These are phyloP conservation scores for Microbotryomycetes sp. DNA, from an alignment of 1,284 basidiomycete species.

Conservation along the genomic window DNA sequence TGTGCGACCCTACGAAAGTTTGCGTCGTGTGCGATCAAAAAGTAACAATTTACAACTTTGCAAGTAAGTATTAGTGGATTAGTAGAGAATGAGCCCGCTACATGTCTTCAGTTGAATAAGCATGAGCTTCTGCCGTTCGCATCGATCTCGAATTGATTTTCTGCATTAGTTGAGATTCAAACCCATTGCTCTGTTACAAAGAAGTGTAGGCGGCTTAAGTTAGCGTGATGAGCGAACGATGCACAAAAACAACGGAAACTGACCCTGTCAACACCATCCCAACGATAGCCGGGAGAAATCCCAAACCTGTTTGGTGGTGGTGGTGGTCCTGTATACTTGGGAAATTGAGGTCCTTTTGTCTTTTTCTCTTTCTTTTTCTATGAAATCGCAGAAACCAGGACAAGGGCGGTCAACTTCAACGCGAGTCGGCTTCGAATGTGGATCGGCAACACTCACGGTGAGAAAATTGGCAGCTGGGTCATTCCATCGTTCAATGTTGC, in stretches of 20 bases:
- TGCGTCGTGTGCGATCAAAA: too few relatives aligned
- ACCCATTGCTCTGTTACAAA: constrained; percentile 72
- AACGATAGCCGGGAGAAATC: constrained; percentile 89
- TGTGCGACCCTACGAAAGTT: too few relatives aligned
- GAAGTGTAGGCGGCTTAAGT: background rate
- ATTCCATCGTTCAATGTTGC: constrained; percentile 76
- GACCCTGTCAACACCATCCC: constrained; percentile 70
- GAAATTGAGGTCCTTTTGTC: constrained; percentile 44
- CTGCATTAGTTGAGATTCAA: constrained; percentile 88
- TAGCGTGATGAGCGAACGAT: background rate
- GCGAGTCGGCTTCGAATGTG: background rate
- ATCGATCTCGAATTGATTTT: constrained; percentile 44
- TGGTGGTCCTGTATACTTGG: constrained; percentile 77
- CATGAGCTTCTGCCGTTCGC: constrained; percentile 23
- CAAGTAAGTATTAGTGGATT: too few relatives aligned
- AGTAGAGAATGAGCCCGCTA: too few relatives aligned
- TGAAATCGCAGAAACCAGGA: background rate
- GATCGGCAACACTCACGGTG: constrained; percentile 55
- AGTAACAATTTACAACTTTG: too few relatives aligned
- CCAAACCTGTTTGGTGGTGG: constrained; percentile 92
- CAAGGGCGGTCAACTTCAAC: too few relatives aligned
- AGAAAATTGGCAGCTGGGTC: constrained; percentile 92
- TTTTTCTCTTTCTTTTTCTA: constrained; percentile 52
- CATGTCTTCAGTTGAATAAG: constrained; percentile 32
- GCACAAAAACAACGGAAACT: constrained; percentile 49